phyloP scores from a whole-genome alignment of 352 stramenopile species.

The Phytophthora rubi region DNA sequence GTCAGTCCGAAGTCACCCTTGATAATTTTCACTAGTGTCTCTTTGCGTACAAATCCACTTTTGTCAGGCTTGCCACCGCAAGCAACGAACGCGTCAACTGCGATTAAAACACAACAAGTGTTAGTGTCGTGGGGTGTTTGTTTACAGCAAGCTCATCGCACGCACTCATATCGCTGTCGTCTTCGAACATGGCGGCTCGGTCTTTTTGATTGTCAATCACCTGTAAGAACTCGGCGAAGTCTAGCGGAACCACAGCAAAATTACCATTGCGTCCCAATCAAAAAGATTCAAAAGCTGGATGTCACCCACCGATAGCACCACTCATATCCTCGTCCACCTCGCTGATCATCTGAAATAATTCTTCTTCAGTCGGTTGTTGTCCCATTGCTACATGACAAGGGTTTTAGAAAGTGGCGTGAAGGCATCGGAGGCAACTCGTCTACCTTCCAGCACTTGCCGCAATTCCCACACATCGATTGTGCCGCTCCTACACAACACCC shows the following conservation, averaged over 20 bases:
- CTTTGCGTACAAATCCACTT: slow-evolving; percentile 90
- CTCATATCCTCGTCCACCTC: slow-evolving; percentile 93
- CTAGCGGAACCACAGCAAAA: slow-evolving; percentile 34
- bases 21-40: slow-evolving; percentile 94
- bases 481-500: slow-evolving; percentile 62
- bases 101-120: background rate
- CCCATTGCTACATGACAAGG: slow-evolving; percentile 86
- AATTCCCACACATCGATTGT: slow-evolving; percentile 97
- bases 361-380: slow-evolving; percentile 97
- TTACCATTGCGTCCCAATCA: background rate
- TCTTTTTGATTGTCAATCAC: slow-evolving; percentile 99
- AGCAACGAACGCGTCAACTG: slow-evolving; percentile 96
- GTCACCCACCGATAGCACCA: slow-evolving; percentile 82
- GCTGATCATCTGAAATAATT: slow-evolving; percentile 98
- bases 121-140: background rate
- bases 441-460: slow-evolving; percentile 93
- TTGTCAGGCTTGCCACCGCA: slow-evolving; percentile 95
- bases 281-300: background rate
- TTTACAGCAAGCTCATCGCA: background rate
- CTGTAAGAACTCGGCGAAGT: slow-evolving; percentile 98
- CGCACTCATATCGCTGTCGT: slow-evolving; percentile 97
- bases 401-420: background rate
- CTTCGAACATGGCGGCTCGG: slow-evolving; percentile 93
- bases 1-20: slow-evolving; percentile 96
- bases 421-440: background rate